Conservation (phyloP, 2,329 filamentous ascomycete species). For the Hymenoscyphus repandus region DNA sequence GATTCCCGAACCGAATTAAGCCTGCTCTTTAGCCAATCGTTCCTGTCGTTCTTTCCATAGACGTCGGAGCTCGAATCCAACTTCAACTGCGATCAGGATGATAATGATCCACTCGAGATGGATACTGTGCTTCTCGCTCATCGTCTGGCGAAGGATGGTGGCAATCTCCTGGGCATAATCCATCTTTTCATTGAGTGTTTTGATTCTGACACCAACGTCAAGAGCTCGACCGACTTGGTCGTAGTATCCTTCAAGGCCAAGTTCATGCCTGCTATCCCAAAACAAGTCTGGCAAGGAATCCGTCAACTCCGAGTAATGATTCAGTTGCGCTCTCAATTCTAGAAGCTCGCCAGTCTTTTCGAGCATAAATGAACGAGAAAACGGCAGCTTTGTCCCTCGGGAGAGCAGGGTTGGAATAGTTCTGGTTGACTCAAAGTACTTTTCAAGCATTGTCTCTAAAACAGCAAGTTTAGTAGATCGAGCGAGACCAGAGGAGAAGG, state of each 20-base stretch:
- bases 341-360: slow-evolving; percentile 91
- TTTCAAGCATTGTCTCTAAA: slow-evolving; percentile 73
- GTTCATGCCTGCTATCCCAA: slow-evolving; percentile 86
- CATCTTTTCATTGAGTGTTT: slow-evolving; percentile 91
- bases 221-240: slow-evolving; percentile 86
- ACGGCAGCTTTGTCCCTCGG: slow-evolving; percentile 56
- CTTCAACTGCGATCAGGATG: slow-evolving; percentile 84
- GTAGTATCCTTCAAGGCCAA: slow-evolving; percentile 90
- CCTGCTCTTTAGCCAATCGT: slow-evolving; percentile 6
- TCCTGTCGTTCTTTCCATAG: slow-evolving; percentile 29
- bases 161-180: slow-evolving; percentile 97
- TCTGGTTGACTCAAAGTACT: slow-evolving; percentile 83
- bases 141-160: slow-evolving; percentile 76
- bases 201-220: slow-evolving; percentile 87
- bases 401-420: slow-evolving; percentile 76
- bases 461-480: slow-evolving; percentile 91
- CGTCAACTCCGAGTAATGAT: slow-evolving; percentile 94
- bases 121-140: slow-evolving; percentile 85
- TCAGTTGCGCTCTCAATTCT: slow-evolving; percentile 83
- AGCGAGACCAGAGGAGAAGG: slow-evolving; percentile 90
- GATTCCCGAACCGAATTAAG: neutral
- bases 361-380: slow-evolving; percentile 73
- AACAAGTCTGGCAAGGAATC: slow-evolving; percentile 94
- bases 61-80: slow-evolving; percentile 76
- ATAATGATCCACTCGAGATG: slow-evolving; percentile 96